phyloP scores from a whole-genome alignment of 495 filamentous ascomycete species.

The Aspergillus funiculosus region DNA sequence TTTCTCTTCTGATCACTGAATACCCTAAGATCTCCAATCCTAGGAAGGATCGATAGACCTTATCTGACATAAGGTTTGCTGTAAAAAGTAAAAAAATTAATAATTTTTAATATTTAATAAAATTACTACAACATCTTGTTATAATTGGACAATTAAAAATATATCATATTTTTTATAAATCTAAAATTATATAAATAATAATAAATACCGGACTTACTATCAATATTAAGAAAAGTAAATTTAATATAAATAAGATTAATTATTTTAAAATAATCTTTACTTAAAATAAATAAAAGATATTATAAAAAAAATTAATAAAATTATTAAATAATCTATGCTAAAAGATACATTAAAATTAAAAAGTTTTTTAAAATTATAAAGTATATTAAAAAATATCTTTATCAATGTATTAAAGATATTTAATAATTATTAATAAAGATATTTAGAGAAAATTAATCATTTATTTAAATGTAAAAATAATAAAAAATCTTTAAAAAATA shows the following conservation, averaged over 20 bases:
- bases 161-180: slow-evolving; percentile 6
- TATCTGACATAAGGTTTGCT: slow-evolving; percentile 2
- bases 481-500: too few relatives aligned
- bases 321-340: too few relatives aligned
- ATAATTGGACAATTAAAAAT: slow-evolving; percentile 4
- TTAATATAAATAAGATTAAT: slow-evolving; percentile 2
- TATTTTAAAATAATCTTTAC: slow-evolving; percentile 3
- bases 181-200: slow-evolving; percentile 1
- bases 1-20: too few relatives aligned
- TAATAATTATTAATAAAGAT: too few relatives aligned
- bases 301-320: too few relatives aligned
- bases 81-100: neutral
- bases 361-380: too few relatives aligned
- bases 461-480: too few relatives aligned
- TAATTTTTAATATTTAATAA: slow-evolving; percentile 12
- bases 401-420: too few relatives aligned
- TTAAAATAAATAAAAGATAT: neutral
- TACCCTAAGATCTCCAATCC: too few relatives aligned
- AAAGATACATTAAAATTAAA: too few relatives aligned
- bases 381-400: too few relatives aligned
- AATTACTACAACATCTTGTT: slow-evolving; percentile 5
- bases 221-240: slow-evolving; percentile 8
- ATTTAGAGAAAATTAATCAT: slow-evolving; percentile 8
- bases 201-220: slow-evolving; percentile 6
- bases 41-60: too few relatives aligned